Evolutionary conservation across 2,329 filamentous ascomycete species (phyloP).

Genomic region (Juglanconis oblonga): DNA sequence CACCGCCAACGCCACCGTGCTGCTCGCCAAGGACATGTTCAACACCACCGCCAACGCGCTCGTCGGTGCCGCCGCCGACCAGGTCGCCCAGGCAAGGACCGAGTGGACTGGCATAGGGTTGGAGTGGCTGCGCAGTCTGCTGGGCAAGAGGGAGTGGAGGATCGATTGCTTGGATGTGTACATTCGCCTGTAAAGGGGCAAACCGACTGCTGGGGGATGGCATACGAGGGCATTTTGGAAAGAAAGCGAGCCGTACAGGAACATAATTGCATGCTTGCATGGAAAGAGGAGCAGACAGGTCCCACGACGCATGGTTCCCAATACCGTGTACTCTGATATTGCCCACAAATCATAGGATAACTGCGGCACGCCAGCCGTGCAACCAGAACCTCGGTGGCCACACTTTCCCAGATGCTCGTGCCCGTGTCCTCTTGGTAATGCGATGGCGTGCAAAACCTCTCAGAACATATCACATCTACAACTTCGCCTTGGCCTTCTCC

Average conservation of each 20-base stretch:
- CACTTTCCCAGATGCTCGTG: too few species aligned
- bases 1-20: slow-evolving; percentile 43
- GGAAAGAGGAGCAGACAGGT: neutral
- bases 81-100: slow-evolving; percentile 49
- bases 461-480: neutral
- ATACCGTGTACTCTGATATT: neutral
- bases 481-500: slow-evolving; percentile 15
- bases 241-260: neutral
- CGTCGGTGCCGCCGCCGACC: slow-evolving; percentile 64
- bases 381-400: too few species aligned
- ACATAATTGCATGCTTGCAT: neutral
- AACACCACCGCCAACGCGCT: slow-evolving; percentile 70
- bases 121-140: slow-evolving; percentile 79
- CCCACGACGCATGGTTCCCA: neutral
- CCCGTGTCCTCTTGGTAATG: too few species aligned
- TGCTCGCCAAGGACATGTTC: slow-evolving; percentile 47
- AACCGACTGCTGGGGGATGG: too few species aligned
- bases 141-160: slow-evolving; percentile 84
- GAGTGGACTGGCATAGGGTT: slow-evolving; percentile 76
- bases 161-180: slow-evolving; percentile 89
- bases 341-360: too few species aligned
- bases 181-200: slow-evolving; percentile 60
- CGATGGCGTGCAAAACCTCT: neutral
- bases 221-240: neutral
- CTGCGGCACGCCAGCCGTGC: neutral